Evolutionary conservation across 345 rosid genomes (phyloP).

Genomic region (Camelina sativa): DNA sequence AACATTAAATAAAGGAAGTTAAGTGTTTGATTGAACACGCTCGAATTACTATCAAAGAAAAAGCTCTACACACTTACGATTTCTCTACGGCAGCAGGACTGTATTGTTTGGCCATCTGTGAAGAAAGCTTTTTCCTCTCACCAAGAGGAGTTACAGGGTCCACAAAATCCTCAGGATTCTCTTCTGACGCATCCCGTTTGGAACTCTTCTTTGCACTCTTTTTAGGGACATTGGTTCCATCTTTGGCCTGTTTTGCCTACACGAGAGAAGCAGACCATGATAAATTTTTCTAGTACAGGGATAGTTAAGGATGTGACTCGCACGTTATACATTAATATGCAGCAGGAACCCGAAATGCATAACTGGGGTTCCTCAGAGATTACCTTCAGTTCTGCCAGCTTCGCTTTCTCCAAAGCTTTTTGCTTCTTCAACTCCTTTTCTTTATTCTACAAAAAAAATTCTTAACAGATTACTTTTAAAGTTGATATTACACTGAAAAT

Average conservation of each 20-base stretch:
- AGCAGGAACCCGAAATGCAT: conserved; percentile 10
- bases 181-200: conserved; percentile 62
- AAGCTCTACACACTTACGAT: conserved; percentile 57
- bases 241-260: conserved; percentile 65
- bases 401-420: conserved; percentile 81
- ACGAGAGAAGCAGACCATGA: conserved; percentile 17
- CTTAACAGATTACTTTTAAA: not conserved
- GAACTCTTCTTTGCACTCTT: conserved; percentile 72
- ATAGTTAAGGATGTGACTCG: not conserved
- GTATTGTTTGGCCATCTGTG: conserved; percentile 89
- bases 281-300: not conserved
- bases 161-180: conserved; percentile 69
- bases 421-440: conserved; percentile 86
- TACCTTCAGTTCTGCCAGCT: conserved; percentile 68
- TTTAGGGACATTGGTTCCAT: conserved; percentile 51
- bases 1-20: conserved; percentile 3
- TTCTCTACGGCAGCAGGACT: conserved; percentile 80
- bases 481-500: not conserved
- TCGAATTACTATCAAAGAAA: conserved; percentile 1
- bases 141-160: conserved; percentile 81
- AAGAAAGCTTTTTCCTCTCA: conserved; percentile 76
- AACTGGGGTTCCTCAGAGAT: not conserved
- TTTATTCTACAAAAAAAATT: conserved; percentile 50
- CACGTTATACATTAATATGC: not conserved
- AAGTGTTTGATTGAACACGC: not conserved